Evolutionary conservation across 768 basidiomycete genomes (phyloP).

Genomic region (Boletus insuetus): DNA sequence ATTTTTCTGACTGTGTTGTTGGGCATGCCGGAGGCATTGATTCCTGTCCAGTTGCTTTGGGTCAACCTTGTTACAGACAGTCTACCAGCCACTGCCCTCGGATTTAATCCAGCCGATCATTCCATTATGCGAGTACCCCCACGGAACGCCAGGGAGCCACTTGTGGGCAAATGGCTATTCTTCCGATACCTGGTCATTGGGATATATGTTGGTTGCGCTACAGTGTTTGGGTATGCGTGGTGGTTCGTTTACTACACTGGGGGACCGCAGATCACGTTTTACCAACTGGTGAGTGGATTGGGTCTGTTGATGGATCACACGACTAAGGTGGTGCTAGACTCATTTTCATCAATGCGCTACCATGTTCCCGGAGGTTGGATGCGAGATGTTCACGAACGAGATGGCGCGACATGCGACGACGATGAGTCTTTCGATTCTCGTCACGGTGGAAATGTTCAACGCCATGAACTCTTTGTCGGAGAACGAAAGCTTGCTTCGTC

Average conservation of each 20-base stretch:
- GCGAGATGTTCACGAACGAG: conserved; percentile 90
- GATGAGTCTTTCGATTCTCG: conserved; percentile 93
- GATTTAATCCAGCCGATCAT: conserved; percentile 96
- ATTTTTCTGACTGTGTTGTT: conserved; percentile 97
- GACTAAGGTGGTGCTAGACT: conserved; percentile 50
- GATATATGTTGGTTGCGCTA: conserved; percentile 89
- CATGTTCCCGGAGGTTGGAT: conserved; percentile 87
- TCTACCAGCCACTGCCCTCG: conserved; percentile 93
- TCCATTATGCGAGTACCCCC: conserved; percentile 96
- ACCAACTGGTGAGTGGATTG: conserved; percentile 75
- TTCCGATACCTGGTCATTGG: conserved; percentile 95
- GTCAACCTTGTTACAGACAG: conserved; percentile 98
- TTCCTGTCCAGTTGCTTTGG: conserved; percentile 97
- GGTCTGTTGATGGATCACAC: not conserved
- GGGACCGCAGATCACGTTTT: conserved; percentile 91
- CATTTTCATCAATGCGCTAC: conserved; percentile 92
- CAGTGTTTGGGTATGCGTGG: conserved; percentile 98
- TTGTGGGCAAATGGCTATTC: conserved; percentile 92
- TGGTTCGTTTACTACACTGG: conserved; percentile 93
- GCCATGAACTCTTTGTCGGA: conserved; percentile 98
- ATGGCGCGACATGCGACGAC: conserved; percentile 89
- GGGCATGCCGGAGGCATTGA: conserved; percentile 99
- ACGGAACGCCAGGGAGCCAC: conserved; percentile 83
- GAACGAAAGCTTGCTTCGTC: conserved; percentile 85
- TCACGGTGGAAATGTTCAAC: conserved; percentile 97